Base-by-base conservation (phyloP, 2,329 filamentous ascomycete genomes). In the Beauveria sp. region DNA sequence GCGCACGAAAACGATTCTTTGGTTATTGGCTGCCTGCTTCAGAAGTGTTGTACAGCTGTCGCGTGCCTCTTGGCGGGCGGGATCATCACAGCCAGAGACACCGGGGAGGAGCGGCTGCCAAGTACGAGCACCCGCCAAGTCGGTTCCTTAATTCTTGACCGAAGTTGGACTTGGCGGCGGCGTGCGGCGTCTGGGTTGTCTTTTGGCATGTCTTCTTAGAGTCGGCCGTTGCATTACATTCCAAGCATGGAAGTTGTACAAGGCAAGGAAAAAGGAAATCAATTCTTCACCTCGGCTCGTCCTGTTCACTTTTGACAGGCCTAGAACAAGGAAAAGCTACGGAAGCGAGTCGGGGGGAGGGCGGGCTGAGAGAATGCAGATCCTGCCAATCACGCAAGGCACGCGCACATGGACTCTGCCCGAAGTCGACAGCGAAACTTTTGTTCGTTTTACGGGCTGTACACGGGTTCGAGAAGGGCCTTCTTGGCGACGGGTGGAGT, bases 1-100 rank as follows among this genome's bases (percentile, higher is more conserved):
- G 22, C 3, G 38, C 52, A 6, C 22, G 16, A 54, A 54, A 28
- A 42, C n/a, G 38, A 20, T 40, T n/a, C 12, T 10, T 14, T n/a
- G 8, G 22, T 22, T 5, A 40, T 54, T 54, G 51, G 51, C 51
- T 26, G 51, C 20, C 20, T 18, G 20, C 7, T 28, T 26, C 16
- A 3, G 7, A 26, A n/a, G 38, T 40, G 16, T 4, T 24, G 18
- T 16, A 4, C 47, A 5, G 14, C 38, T 54, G 52, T 54, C 52
- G 52, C 52, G 52, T 54, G 52, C 38, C 52, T 43, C 52, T 54
- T 54, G 52, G 52, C 52, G 49, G 12, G 51, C 38, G 49, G 6
- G 52, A 54, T 43, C 38, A 42, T 9, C 20, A 43, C 16, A 12
- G 26, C 24, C 38, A 16, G 16, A 18, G 42, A 26, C 38, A 42